Base-by-base conservation (phyloP, 495 filamentous ascomycete genomes). In the Amorphotheca resinae region DNA sequence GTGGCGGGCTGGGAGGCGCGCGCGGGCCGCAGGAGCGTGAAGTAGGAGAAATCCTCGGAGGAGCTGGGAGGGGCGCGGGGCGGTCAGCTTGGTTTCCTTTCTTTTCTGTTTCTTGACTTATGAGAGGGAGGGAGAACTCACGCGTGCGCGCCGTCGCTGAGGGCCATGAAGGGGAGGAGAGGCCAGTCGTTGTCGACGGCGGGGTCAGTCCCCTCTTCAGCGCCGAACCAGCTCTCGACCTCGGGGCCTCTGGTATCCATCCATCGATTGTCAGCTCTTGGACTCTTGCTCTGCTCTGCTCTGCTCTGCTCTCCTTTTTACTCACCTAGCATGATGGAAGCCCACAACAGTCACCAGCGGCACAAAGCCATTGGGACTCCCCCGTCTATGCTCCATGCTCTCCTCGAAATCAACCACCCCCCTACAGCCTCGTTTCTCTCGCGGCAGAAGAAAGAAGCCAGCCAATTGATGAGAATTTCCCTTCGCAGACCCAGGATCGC, bases 41-140 rank as follows among this genome's bases (percentile, higher is more conserved):
- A 98, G 66, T 96, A 98, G 41, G 87, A 95, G 68, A 95, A 96
- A 60, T 96, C 91, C 60, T 98, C 91, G 18, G 77, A 80, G 7
- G 83, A 74, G 30, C 84, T 91, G 52, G 31, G 22, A 6, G 33
- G n/a, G 1, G 9, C 26, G 22, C 25, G 16, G 21, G 4, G n/a
- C n/a, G n/a, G n/a, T n/a, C n/a, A n/a, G n/a, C n/a, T n/a, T n/a
- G n/a, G n/a, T n/a, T n/a, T n/a, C n/a, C n/a, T n/a, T n/a, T n/a
- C n/a, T n/a, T n/a, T n/a, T n/a, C n/a, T n/a, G n/a, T n/a, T n/a
- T n/a, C n/a, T n/a, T n/a, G n/a, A n/a, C n/a, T n/a, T n/a, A n/a
- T n/a, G n/a, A n/a, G 32, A 45, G 34, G 41, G 17, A 23, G 40
- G 40, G 33, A 41, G 33, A 35, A 66, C 80, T 55, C 72, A 93